Percentiles rank a stretch among this genome's conserved stretches.
Conservation (phyloP, 495 filamentous ascomycete genomes). For the Penicillium paradoxum region DNA sequence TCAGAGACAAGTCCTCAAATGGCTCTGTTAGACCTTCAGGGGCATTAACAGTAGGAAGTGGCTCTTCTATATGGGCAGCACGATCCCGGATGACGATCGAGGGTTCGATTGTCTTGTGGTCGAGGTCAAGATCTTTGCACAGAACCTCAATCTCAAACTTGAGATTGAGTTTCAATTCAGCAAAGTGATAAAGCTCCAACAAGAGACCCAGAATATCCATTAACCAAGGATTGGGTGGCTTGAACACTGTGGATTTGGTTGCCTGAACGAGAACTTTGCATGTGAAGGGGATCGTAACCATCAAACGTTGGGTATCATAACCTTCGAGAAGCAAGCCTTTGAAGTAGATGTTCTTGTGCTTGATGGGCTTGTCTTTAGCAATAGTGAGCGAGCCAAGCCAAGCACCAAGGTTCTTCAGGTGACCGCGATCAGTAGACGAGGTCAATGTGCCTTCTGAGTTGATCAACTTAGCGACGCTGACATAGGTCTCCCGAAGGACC, state of each 20-base stretch:
- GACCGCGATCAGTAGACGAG: slow-evolving; percentile 72
- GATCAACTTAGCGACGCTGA: slow-evolving; percentile 74
- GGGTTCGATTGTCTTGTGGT: slow-evolving; percentile 81
- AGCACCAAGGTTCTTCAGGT: slow-evolving; percentile 83
- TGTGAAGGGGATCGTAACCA: slow-evolving; percentile 91
- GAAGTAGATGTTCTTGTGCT: slow-evolving; percentile 95
- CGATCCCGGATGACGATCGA: slow-evolving; percentile 74
- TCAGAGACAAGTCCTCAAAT: slow-evolving; percentile 74
- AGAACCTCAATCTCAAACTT: slow-evolving; percentile 99
- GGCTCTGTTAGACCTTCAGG: slow-evolving; percentile 69
- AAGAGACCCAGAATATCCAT: slow-evolving; percentile 89
- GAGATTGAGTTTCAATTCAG: slow-evolving; percentile 89
- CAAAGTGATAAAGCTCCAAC: slow-evolving; percentile 85
- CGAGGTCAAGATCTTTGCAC: slow-evolving; percentile 83
- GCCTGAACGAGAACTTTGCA: slow-evolving; percentile 90
- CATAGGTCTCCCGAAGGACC: slow-evolving; percentile 88
- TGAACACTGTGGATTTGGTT: slow-evolving; percentile 80
- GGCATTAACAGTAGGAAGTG: slow-evolving; percentile 46
- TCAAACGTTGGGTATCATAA: slow-evolving; percentile 79
- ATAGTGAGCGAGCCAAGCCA: slow-evolving; percentile 95
- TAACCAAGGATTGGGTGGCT: slow-evolving; percentile 91
- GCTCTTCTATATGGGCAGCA: slow-evolving; percentile 55
- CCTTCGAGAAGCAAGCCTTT: slow-evolving; percentile 91
- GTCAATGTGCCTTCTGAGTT: slow-evolving; percentile 82
- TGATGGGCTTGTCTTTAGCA: slow-evolving; percentile 91